Conservation (phyloP, 306 rosid genomes). For the Rosa multiflora region DNA sequence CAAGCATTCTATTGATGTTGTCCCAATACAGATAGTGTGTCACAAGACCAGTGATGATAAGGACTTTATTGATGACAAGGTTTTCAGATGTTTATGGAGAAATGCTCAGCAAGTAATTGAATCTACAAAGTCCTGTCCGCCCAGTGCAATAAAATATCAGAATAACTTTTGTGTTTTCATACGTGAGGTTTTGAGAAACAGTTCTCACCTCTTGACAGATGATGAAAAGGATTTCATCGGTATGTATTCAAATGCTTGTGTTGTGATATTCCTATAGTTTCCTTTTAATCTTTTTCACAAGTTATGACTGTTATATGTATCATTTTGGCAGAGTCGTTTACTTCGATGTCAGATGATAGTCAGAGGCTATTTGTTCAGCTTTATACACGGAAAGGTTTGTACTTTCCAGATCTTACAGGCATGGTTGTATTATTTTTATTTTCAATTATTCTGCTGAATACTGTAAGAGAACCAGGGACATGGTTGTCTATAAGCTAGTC, state of each 20-base stretch:
- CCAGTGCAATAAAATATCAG: constrained; percentile 60
- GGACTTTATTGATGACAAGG: constrained; percentile 33
- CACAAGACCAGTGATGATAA: constrained; percentile 35
- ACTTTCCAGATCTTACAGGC: not conserved
- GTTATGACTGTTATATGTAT: constrained; percentile 23
- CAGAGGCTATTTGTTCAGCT: constrained; percentile 91
- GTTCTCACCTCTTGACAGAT: constrained; percentile 62
- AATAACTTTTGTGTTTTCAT: constrained; percentile 66
- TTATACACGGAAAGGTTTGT: constrained; percentile 81
- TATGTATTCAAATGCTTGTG: constrained; percentile 31
- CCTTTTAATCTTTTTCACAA: constrained; percentile 12
- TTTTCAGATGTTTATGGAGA: constrained; percentile 57
- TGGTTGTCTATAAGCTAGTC: not conserved
- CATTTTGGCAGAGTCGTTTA: constrained; percentile 63
- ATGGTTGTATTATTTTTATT: not conserved
- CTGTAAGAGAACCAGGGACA: not conserved
- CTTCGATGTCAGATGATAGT: constrained; percentile 65
- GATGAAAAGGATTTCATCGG: constrained; percentile 66
- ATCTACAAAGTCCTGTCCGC: constrained; percentile 41
- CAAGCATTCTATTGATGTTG: constrained; percentile 46
- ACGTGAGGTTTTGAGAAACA: constrained; percentile 62
- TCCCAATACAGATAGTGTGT: constrained; percentile 63
- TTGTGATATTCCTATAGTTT: not conserved
- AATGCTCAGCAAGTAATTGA: constrained; percentile 53
- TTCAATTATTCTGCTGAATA: not conserved